These are phyloP conservation scores for Phaeosphaeriaceae sp. DNA, from an alignment of 2,329 filamentous ascomycete species.

Conservation along the genomic window DNA sequence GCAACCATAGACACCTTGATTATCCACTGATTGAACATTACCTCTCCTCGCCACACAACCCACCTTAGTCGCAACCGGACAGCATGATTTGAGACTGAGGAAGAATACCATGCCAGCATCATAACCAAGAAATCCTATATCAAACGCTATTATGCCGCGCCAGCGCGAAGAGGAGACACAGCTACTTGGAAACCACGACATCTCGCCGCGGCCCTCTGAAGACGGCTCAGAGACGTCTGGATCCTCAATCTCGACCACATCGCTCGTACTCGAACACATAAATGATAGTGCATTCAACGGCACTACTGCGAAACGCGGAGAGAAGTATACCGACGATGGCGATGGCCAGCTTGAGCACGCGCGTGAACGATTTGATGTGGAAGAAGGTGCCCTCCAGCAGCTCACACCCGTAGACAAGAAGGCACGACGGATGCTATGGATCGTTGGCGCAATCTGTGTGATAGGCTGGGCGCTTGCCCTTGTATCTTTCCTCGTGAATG, in stretches of 20 bases:
- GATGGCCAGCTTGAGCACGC: conserved; percentile 52
- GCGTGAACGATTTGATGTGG: conserved; percentile 58
- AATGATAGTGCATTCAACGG: conserved; percentile 59
- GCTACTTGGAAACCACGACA: conserved; percentile 50
- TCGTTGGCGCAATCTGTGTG: conserved; percentile 65
- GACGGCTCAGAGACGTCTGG: conserved; percentile 60
- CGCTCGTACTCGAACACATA: conserved; percentile 79
- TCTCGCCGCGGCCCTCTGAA: conserved; percentile 39
- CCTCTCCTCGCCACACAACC: conserved; percentile 1
- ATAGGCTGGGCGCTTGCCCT: conserved; percentile 73
- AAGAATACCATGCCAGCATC: conserved; percentile 24
- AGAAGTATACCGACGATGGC: conserved; percentile 51
- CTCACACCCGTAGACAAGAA: conserved; percentile 67
- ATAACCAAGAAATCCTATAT: not conserved
- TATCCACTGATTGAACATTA: conserved; percentile 9
- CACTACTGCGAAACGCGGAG: conserved; percentile 32
- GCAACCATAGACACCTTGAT: conserved; percentile 20
- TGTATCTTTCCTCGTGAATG: conserved; percentile 68
- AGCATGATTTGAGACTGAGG: not conserved
- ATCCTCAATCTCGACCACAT: conserved; percentile 83
- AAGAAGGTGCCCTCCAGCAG: conserved; percentile 55
- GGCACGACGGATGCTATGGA: conserved; percentile 67
- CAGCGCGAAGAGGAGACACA: conserved; percentile 54
- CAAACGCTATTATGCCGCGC: conserved; percentile 38
- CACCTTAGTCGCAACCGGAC: conserved; percentile 1